Conservation (phyloP, 768 basidiomycete species). For the Naganishia randhawae region DNA sequence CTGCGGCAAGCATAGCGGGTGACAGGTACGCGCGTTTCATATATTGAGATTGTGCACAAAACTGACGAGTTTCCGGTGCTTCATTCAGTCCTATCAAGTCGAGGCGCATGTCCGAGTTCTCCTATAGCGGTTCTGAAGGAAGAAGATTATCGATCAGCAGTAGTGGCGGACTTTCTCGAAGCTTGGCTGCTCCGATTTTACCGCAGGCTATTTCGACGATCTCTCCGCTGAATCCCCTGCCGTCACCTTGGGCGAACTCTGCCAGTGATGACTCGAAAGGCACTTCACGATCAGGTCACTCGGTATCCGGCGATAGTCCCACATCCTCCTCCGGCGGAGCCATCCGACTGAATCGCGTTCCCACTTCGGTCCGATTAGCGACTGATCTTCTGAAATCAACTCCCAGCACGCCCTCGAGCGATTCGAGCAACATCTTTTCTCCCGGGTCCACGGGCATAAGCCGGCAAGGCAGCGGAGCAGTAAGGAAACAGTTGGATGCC, state of each 20-base stretch:
- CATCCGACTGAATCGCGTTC: conserved; percentile 53
- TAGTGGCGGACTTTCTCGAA: conserved; percentile 16
- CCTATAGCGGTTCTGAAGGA: conserved; percentile 12
- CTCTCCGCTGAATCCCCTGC: conserved; percentile 47
- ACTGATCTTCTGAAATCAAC: conserved; percentile 51
- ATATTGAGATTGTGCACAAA: not conserved
- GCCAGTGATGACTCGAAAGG: conserved; percentile 22
- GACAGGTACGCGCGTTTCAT: not conserved
- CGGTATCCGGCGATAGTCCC: not conserved
- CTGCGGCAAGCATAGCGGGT: not conserved
- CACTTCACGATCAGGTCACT: not conserved
- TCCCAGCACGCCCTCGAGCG: conserved; percentile 18
- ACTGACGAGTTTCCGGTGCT: not conserved
- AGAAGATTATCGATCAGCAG: conserved; percentile 20
- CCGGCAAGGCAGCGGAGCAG: conserved; percentile 5
- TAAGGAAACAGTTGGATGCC: not conserved
- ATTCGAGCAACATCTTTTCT: conserved; percentile 4
- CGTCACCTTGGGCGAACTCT: conserved; percentile 43
- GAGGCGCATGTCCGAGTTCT: conserved; percentile 10
- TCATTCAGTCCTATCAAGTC: conserved; percentile 8
- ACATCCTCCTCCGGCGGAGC: conserved; percentile 34
- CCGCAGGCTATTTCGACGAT: conserved; percentile 44
- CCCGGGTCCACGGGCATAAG: conserved; percentile 10
- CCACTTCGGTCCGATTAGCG: conserved; percentile 53
- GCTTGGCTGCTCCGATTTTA: conserved; percentile 14